phyloP scores from a whole-genome alignment of 2,329 filamentous ascomycete species.

The Botrytis galanthina region DNA sequence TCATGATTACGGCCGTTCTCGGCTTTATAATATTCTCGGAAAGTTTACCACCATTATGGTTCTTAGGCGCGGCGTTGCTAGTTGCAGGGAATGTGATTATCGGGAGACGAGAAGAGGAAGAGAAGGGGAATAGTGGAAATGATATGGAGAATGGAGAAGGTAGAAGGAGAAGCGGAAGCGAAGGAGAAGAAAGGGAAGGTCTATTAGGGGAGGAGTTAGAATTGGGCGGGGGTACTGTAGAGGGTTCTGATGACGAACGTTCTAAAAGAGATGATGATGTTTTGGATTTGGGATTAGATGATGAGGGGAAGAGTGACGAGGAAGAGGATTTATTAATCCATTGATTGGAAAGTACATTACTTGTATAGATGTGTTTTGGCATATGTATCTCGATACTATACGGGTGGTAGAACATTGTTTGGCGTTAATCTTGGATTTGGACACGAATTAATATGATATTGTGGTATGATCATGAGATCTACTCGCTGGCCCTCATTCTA shows the following conservation, averaged over 20 bases:
- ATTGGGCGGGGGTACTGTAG: conserved; percentile 23
- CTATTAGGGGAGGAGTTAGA: conserved; percentile 26
- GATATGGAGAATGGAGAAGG: conserved; percentile 24
- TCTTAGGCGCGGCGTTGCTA: conserved; percentile 68
- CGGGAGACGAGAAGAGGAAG: conserved; percentile 62
- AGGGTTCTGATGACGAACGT: conserved; percentile 19
- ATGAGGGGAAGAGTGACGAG: conserved; percentile 20
- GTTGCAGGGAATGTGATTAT: conserved; percentile 78
- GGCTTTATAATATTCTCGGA: conserved; percentile 71
- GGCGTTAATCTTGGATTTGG: conserved; percentile 8
- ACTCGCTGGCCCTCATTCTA: not conserved
- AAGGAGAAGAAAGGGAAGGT: conserved; percentile 21
- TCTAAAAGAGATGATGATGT: conserved; percentile 32
- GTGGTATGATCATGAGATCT: not conserved
- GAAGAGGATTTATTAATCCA: conserved; percentile 17
- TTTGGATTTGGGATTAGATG: conserved; percentile 29
- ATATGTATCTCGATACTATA: not conserved
- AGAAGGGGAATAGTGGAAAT: conserved; percentile 26
- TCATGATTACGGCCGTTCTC: conserved; percentile 72
- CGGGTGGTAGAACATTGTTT: not conserved
- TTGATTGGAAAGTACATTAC: not conserved
- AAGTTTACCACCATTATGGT: conserved; percentile 70
- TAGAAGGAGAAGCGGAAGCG: conserved; percentile 16
- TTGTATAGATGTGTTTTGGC: conserved; percentile 2
- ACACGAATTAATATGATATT: not conserved